Evolutionary conservation across 306 rosid genomes (phyloP), one percentile per base, ranked within the genome.

Genomic region (Bauhinia variegata): DNA sequence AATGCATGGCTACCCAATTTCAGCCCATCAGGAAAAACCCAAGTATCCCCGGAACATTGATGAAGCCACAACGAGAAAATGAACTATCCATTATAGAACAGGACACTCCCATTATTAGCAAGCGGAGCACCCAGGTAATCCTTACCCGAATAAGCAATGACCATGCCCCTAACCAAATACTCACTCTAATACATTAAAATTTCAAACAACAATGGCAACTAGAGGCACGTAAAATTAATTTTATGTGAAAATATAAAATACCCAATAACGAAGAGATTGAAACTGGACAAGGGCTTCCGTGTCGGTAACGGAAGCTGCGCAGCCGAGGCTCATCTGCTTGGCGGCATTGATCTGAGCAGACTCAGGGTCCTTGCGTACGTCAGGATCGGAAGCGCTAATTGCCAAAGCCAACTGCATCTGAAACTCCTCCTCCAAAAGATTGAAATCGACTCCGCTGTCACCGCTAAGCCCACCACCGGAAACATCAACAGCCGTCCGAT

Each of bases 261-360:
- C 97, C 97, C 97, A 84, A 59, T 90, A 90, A 39, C 89, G 92
- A 72, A 84, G 95, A 18, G 95, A 85, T 18, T 82, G 95, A 52
- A 85, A 76, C 79, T 90, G 86, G 17, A 70, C 87, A n/a, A 83
- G 83, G 43, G 83, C 83, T 33, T 46, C 81, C 5, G 78, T 66
- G 66, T 79, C 91, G 38, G 85, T 23, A 16, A 71, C 46, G 1
- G 96, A 62, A 54, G 95, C 78, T 36, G 84, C 49, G 60, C 89
- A 85, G 0, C 97, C 96, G 53, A 95, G 91, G 83, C 99, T 95
- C 82, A 95, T 95, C 95, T 88, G 95, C 83, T 90, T 95, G 3
- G 95, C 99, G 14, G 97, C 97, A 73, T 95, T 91, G 96, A 95
- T 95, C 97, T 95, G 99, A 28, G 95, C 96, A 15, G 97, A 80